Evolutionary conservation across 2,329 filamentous ascomycete genomes (phyloP), one percentile per base, ranked within the genome.

Genomic region (Aureobasidium namibiae): DNA sequence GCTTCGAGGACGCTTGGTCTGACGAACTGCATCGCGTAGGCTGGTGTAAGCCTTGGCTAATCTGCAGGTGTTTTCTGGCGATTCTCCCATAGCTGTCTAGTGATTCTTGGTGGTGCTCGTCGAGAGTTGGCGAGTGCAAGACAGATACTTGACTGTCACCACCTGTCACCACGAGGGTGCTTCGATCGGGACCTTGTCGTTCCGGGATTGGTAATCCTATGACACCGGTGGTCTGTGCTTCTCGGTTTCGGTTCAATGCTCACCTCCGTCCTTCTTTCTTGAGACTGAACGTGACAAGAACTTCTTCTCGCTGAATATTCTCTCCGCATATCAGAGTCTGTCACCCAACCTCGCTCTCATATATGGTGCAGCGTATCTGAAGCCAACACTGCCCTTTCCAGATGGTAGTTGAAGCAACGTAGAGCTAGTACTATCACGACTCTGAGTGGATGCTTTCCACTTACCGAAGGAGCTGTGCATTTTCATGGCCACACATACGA

Each of bases 131-230:
- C 31, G 31, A n/a, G 18, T 10, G n/a, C 46, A 50, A 23, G 34
- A 23, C 38, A 41, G 24, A 41, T 31, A 16, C 23, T 52, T 39
- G 48, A 34, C 21, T 21, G 18, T 38, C 23, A 39, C 50, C 50
- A 54, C 50, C n/a, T n/a, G n/a, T n/a, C n/a, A n/a, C n/a, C n/a
- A n/a, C n/a, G 24, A 42, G 26, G 50, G 50, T 54, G 50, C 42
- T 54, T 39, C n/a, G 13, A 36, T 5, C 8, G 26, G 33, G n/a
- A n/a, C n/a, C n/a, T 48, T 24, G 21, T 44, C 39, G 26, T 34
- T 56, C 52, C 52, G 52, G 45, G 52, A 56, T 56, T 44, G 39
- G 38, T 45, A 56, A 56, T 56, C 38, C 24, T 3, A 45, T 45
- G 52, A 56, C 52, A 29, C 18, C 4, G 2, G 38, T 41, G 50